Conservation (phyloP, 345 rosid genomes). For the Eucalyptus marginata region DNA sequence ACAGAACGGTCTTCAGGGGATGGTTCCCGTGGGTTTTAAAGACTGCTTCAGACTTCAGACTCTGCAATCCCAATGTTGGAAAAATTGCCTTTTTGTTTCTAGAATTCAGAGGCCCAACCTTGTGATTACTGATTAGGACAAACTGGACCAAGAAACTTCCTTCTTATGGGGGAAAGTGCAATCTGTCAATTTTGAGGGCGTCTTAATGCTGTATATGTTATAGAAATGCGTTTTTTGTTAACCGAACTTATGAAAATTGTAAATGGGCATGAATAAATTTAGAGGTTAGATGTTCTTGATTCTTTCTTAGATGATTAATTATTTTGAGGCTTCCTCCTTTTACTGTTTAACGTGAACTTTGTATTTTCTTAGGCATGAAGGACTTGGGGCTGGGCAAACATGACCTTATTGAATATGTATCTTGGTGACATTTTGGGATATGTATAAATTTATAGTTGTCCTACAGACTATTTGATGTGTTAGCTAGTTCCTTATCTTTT, state of each 20-base stretch:
- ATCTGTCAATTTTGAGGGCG: not conserved
- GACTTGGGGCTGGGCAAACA: not conserved
- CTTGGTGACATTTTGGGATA: not conserved
- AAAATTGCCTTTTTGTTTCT: not conserved
- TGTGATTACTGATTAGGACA: not conserved
- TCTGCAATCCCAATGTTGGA: not conserved
- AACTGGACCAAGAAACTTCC: not conserved
- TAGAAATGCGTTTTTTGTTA: not conserved
- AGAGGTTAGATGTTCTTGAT: not conserved
- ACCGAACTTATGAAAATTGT: not conserved
- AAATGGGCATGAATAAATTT: not conserved
- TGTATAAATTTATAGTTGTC: not conserved
- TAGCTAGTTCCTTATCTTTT: not conserved
- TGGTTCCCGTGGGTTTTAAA: not conserved
- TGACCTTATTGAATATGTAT: not conserved
- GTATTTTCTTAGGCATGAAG: not conserved
- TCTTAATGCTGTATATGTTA: not conserved
- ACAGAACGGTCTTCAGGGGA: not conserved
- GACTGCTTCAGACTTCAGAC: not conserved
- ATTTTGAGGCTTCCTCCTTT: not conserved
- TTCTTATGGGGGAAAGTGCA: not conserved
- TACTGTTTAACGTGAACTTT: not conserved
- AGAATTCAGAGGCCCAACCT: not conserved
- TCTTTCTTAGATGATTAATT: not conserved
- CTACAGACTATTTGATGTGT: not conserved